Base-by-base conservation (phyloP, 2,329 filamentous ascomycete species). In the Ascochyta lentis region DNA sequence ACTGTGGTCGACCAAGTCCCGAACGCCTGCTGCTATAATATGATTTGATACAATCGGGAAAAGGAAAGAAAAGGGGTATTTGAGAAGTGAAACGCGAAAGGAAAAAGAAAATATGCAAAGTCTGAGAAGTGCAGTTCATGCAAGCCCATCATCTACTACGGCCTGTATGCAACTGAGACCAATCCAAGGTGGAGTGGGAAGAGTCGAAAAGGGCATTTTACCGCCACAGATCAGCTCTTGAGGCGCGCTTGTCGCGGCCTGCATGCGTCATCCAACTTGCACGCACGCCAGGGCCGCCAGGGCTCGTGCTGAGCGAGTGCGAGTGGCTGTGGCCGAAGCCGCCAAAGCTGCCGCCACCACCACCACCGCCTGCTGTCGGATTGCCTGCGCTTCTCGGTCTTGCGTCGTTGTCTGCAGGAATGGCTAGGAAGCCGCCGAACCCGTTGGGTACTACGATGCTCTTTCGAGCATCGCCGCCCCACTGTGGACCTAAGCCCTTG, bases 401-500 rank as follows among this genome's bases (percentile, higher is more conserved):
- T 13, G 69, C 72, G 8, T 70, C 63, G 26, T 40, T 45, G 29
- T 71, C 65, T 3, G 69, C 70, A 0, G 87, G 87, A n/a, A 89
- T 81, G 16, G 86, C 85, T 16, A 89, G 72, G 72, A 86, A 89
- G 0, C 86, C 86, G 26, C 86, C 86, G 58, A 87, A 87, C 2
- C 86, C 86, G 67, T 89, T 89, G 0, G 85, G 86, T 0, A 89
- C 86, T n/a, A 89, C 79, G 8, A 88, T 79, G 62, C 82, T 86
- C 73, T 82, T 84, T 29, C 87, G 76, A 5, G 83, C 81, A 48
- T 85, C 83, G 8, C 83, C 82, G 10, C 83, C 83, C 86, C 84
- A 86, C 35, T 83, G 80, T 15, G 83, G 80, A 35, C 83, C 82
- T 0, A 82, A 70, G 7, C 80, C 80, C 50, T 76, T 78, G 49